phyloP scores from a whole-genome alignment of 805 yeast species.

The Candida germanica region DNA sequence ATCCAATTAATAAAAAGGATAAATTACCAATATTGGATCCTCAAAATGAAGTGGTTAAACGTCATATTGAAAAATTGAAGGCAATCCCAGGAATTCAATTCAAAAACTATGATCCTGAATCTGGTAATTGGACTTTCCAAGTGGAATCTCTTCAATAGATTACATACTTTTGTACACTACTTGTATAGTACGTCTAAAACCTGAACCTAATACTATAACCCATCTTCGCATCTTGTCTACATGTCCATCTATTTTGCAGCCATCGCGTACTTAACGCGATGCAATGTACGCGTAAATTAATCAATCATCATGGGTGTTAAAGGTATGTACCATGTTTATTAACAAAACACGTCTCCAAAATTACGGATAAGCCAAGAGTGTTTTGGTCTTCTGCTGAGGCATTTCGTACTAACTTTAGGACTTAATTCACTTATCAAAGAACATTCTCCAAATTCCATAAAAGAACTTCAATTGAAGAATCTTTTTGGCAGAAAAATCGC shows the following conservation, averaged over 20 bases:
- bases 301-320: constrained; percentile 25
- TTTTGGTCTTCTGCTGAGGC: too few species aligned
- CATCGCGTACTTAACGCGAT: too few species aligned
- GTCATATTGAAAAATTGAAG: constrained; percentile 68
- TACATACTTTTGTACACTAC: too few species aligned
- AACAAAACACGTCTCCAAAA: neutral
- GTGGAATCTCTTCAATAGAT: constrained; percentile 34
- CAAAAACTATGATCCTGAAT: constrained; percentile 69
- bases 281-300: too few species aligned
- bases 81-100: constrained; percentile 58
- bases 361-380: too few species aligned
- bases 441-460: constrained; percentile 81
- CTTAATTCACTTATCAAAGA: constrained; percentile 83
- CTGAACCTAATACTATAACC: too few species aligned
- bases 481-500: constrained; percentile 96
- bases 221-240: too few species aligned
- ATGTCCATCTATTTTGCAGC: too few species aligned
- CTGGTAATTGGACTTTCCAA: constrained; percentile 69
- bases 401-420: constrained; percentile 45
- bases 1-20: constrained; percentile 71
- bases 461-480: constrained; percentile 75
- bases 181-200: too few species aligned
- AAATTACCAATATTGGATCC: constrained; percentile 75
- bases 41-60: constrained; percentile 64
- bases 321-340: constrained; percentile 16